Conservation (phyloP, 2,329 filamentous ascomycete genomes). For the Monilinia laxa region DNA sequence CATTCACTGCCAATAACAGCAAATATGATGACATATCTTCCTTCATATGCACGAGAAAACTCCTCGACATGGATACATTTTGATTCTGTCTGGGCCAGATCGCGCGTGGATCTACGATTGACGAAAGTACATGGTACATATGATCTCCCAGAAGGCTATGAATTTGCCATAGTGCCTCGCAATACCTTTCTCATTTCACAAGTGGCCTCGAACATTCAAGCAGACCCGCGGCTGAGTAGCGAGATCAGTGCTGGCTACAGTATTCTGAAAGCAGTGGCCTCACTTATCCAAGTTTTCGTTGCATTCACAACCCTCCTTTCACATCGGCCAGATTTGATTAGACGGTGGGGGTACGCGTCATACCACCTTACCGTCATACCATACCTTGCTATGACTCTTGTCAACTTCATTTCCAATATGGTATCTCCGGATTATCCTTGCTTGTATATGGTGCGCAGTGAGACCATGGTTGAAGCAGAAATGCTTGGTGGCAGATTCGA, state of each 20-base stretch:
- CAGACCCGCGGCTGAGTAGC: neutral
- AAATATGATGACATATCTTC: slow-evolving; percentile 12
- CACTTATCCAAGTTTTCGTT: slow-evolving; percentile 33
- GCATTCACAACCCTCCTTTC: slow-evolving; percentile 33
- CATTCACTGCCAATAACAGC: neutral
- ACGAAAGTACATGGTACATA: slow-evolving; percentile 4
- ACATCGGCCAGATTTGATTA: slow-evolving; percentile 35
- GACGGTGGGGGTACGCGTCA: slow-evolving; percentile 39
- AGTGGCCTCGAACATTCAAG: neutral
- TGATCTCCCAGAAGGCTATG: slow-evolving; percentile 7
- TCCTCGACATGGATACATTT: slow-evolving; percentile 1
- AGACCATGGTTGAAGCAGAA: slow-evolving; percentile 24
- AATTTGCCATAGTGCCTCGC: slow-evolving; percentile 6
- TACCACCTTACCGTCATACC: slow-evolving; percentile 37
- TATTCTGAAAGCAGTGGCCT: slow-evolving; percentile 25
- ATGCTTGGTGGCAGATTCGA: slow-evolving; percentile 7
- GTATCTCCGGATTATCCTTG: slow-evolving; percentile 37
- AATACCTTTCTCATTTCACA: slow-evolving; percentile 6
- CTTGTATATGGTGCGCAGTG: slow-evolving; percentile 34
- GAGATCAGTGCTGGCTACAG: slow-evolving; percentile 12
- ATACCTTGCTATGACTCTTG: slow-evolving; percentile 39
- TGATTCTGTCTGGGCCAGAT: slow-evolving; percentile 3
- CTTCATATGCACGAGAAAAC: slow-evolving; percentile 10
- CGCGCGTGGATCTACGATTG: slow-evolving; percentile 1
- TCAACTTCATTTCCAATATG: slow-evolving; percentile 37